Evolutionary conservation across 208 protist species (phyloP).

Genomic region (Trypanosomatidae sp.): DNA sequence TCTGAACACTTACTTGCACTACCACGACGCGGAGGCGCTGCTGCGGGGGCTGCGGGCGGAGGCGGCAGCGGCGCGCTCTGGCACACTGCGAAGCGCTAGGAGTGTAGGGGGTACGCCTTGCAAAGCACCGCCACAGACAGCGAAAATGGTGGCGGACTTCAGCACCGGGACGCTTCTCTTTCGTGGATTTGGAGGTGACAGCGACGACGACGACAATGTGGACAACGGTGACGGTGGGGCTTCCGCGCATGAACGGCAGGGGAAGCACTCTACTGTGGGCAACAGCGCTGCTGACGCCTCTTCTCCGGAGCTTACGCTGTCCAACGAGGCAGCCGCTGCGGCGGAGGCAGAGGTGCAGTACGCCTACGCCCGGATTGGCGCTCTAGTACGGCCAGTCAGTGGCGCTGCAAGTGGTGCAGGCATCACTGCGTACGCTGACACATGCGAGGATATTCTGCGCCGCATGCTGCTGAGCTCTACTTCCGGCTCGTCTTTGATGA

Average conservation of each 20-base stretch:
- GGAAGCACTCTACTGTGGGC: neutral
- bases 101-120: neutral
- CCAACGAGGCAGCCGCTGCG: conserved; percentile 20
- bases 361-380: conserved; percentile 17
- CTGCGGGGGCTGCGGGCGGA: conserved; percentile 28
- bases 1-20: conserved; percentile 52
- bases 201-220: conserved; percentile 35
- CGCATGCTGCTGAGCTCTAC: conserved; percentile 29
- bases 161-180: conserved; percentile 78
- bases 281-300: neutral
- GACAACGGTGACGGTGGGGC: conserved; percentile 1
- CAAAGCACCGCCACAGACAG: neutral
- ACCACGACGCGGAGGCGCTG: conserved; percentile 43
- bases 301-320: neutral
- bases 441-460: conserved; percentile 26
- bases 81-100: neutral
- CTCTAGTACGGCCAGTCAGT: neutral
- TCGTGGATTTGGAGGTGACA: conserved; percentile 52
- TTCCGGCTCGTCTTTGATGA: conserved; percentile 18
- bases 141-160: conserved; percentile 64
- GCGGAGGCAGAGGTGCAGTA: conserved; percentile 35
- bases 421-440: neutral
- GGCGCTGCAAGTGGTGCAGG: neutral
- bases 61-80: conserved; percentile 4
- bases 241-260: neutral